A percentile compares a stretch with the other conserved stretches of the same genome.
These are phyloP conservation scores for Acanthamoeba culbertsoni DNA, from an alignment of 208 protist species.

Conservation along the genomic window DNA sequence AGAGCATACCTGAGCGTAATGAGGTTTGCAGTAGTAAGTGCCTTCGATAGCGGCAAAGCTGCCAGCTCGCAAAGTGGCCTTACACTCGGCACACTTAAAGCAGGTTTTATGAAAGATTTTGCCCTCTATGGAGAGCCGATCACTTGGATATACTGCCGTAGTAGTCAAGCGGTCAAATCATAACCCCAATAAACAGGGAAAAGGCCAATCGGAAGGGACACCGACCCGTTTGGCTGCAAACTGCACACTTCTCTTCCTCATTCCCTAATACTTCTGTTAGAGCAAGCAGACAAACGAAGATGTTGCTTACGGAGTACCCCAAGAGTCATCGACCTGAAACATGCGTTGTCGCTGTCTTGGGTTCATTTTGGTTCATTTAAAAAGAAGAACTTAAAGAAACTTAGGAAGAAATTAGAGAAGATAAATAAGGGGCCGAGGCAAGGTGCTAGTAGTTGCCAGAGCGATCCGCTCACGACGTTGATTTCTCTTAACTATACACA, in stretches of 20 bases:
- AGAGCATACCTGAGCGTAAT: background rate
- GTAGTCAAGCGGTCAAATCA: background rate
- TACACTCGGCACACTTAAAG: conserved; percentile 28
- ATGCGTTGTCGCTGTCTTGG: background rate
- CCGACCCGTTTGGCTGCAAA: background rate
- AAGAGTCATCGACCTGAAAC: conserved; percentile 38
- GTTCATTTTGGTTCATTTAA: background rate
- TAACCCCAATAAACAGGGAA: background rate
- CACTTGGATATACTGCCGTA: conserved; percentile 13
- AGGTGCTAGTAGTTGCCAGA: no score
- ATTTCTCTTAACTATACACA: background rate
- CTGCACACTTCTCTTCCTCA: conserved; percentile 40
- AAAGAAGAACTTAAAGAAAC: background rate
- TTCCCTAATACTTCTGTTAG: background rate
- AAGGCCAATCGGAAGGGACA: background rate
- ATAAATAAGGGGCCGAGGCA: background rate
- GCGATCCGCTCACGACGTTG: no score
- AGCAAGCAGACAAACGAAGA: background rate
- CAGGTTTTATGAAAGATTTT: conserved; percentile 44
- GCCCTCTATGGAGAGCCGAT: background rate
- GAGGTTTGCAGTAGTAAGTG: conserved; percentile 53
- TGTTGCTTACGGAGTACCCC: background rate
- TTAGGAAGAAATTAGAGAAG: background rate
- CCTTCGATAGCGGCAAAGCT: conserved; percentile 15
- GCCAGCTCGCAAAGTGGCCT: background rate